A percentile compares a stretch with the other conserved stretches of the same genome.
phyloP scores from a whole-genome alignment of 164 flowering plant species.

The Kalanchoe fedtschenkoi region DNA sequence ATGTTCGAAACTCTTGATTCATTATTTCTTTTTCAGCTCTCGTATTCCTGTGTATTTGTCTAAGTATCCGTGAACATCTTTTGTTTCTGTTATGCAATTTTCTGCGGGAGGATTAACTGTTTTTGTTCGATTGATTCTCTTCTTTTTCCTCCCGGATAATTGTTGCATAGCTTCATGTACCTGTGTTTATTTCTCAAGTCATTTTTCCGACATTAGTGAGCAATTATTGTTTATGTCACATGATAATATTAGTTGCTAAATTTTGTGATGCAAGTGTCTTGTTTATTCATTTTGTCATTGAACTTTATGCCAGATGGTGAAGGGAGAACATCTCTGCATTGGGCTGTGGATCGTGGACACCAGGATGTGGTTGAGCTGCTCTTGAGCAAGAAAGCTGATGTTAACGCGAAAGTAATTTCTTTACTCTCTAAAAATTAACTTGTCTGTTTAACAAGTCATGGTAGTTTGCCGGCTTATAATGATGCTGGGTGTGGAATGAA shows the following conservation, averaged over 20 bases:
- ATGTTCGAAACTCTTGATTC: background rate
- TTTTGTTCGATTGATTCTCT: background rate
- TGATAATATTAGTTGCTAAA: background rate
- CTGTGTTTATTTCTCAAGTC: too few species aligned
- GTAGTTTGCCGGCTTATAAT: background rate
- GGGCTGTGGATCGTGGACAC: slow-evolving; percentile 99
- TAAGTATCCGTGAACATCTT: background rate
- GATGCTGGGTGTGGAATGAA: slow-evolving; percentile 12
- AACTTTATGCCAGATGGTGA: slow-evolving; percentile 60
- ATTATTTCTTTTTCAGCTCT: background rate
- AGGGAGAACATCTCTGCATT: slow-evolving; percentile 86
- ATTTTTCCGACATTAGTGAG: background rate
- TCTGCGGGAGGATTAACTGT: background rate
- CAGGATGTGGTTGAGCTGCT: slow-evolving; percentile 41
- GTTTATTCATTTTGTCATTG: background rate
- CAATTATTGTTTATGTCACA: background rate
- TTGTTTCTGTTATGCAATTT: background rate
- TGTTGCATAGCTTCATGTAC: too few species aligned
- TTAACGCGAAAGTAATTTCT: slow-evolving; percentile 58
- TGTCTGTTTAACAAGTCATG: background rate
- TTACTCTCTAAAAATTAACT: background rate
- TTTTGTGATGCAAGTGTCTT: background rate
- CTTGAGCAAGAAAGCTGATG: slow-evolving; percentile 55
- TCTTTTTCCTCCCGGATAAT: background rate
- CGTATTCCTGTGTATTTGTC: background rate